A percentile compares a stretch with the other conserved stretches of the same genome.
phyloP scores from a whole-genome alignment of 108 stramenopile genomes.

The Hondaea fermentalgiana region DNA sequence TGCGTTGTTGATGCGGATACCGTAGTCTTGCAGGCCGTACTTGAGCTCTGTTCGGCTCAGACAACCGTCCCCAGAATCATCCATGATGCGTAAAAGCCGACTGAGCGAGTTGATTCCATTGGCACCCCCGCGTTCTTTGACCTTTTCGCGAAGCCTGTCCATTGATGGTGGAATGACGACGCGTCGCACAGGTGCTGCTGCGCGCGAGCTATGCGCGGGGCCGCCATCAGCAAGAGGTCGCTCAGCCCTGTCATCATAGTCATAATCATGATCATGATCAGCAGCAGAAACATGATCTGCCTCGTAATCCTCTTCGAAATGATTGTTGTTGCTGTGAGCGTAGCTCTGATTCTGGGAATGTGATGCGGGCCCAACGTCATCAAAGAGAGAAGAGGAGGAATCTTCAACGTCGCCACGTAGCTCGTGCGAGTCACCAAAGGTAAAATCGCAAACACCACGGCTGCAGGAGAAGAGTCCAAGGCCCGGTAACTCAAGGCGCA shows the following conservation, averaged over 20 bases:
- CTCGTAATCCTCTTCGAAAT: neutral
- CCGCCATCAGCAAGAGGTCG: neutral
- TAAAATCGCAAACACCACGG: neutral
- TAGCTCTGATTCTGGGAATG: too few species aligned
- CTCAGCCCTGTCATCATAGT: neutral
- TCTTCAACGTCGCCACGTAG: neutral
- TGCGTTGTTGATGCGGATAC: constrained; percentile 39
- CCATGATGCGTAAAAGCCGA: constrained; percentile 47
- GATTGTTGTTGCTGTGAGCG: neutral
- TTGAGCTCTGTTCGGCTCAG: constrained; percentile 46
- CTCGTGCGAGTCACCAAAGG: neutral
- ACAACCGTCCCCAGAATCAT: constrained; percentile 33
- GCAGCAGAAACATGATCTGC: too few species aligned
- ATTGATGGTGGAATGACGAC: neutral
- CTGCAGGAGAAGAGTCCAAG: neutral
- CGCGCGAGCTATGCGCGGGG: neutral
- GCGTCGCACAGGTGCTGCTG: neutral
- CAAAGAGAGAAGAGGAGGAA: too few species aligned
- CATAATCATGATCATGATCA: too few species aligned
- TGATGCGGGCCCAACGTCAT: too few species aligned
- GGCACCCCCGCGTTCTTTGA: constrained; percentile 4
- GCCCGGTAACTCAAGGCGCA: neutral
- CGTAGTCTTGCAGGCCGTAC: constrained; percentile 41
- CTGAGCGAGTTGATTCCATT: constrained; percentile 37
- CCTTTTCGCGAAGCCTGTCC: constrained; percentile 15